These are phyloP conservation scores for Phylloporus sp. DNA, from an alignment of 768 basidiomycete species.

Conservation along the genomic window DNA sequence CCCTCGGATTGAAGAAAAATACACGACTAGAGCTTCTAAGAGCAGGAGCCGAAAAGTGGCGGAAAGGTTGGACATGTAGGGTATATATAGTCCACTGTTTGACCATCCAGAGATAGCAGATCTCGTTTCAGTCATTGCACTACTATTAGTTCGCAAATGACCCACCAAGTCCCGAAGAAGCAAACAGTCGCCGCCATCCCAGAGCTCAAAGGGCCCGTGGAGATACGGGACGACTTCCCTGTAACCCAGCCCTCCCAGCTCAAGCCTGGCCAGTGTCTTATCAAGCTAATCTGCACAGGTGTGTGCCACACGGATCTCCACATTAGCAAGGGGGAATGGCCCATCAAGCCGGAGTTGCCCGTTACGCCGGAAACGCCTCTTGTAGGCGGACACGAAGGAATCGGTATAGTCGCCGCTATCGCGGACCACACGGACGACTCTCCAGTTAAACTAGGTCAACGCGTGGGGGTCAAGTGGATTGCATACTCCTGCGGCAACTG, in stretches of 20 bases:
- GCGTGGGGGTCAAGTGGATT: constrained; percentile 83
- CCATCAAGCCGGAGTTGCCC: constrained; percentile 55
- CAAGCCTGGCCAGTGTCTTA: constrained; percentile 65
- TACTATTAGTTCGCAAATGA: too few species aligned
- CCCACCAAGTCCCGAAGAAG: constrained; percentile 34
- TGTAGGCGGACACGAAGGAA: constrained; percentile 84
- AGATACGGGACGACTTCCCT: constrained; percentile 42
- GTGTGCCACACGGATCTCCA: constrained; percentile 90
- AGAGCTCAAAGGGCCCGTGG: constrained; percentile 26
- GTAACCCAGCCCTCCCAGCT: constrained; percentile 55
- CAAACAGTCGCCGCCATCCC: constrained; percentile 43
- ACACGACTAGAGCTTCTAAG: too few species aligned
- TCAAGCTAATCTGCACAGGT: constrained; percentile 73
- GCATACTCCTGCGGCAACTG: constrained; percentile 73
- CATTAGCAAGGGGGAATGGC: constrained; percentile 77
- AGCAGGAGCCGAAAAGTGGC: too few species aligned
- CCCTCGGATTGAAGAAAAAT: too few species aligned
- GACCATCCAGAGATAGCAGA: too few species aligned
- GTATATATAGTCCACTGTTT: too few species aligned
- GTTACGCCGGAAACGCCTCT: too few species aligned
- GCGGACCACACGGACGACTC: constrained; percentile 55
- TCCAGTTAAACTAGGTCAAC: constrained; percentile 69
- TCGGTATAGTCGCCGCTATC: constrained; percentile 78
- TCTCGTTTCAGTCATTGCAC: too few species aligned
- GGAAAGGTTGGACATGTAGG: too few species aligned